Evolutionary conservation across 1,284 basidiomycete species (phyloP), one percentile per base, ranked within the genome.

Genomic region (Baeospora myosura): DNA sequence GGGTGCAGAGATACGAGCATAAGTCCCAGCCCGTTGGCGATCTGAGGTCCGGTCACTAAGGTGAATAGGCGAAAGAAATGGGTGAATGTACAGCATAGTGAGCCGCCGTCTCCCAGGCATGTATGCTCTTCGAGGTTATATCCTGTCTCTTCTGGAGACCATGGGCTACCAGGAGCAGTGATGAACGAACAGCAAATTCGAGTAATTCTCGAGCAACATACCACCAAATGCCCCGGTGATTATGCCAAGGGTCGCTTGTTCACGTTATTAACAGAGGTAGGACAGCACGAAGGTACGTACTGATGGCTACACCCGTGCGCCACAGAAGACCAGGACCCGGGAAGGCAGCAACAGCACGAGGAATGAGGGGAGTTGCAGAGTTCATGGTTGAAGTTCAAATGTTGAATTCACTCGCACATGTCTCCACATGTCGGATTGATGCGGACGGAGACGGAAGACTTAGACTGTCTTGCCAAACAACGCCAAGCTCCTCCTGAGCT

Each of bases 11-110:
- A 88, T 18, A 90, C 61, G 5, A 79, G 63, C 48, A 91, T 63
- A 29, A 91, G 62, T 0, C 74, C 84, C 12, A 92, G 68, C 11
- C 88, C 89, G 52, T 91, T 90, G 58, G 76, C 81, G 38, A 90
- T 71, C 81, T 87, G 5, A 5, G 34, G 6, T 24, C 29, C 10
- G 29, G 34, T 41, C 26, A 38, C 32, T 39, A 25, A 38, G 20
- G 23, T n/a, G 26, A 6, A 47, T 35, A 17, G n/a, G 11, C 3
- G n/a, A 35, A 11, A 24, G 18, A 28, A 20, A 29, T 29, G 37
- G 3, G 26, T 17, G 17, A n/a, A 59, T 74, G 35, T 56, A 86
- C 83, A 46, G 74, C 69, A 55, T 86, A 87, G 44, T 69, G 66
- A 3, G 80, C 66, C 5, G 78, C 85, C 12, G 71, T 78, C 48